Evolutionary conservation across 2,329 filamentous ascomycete genomes (phyloP).

Genomic region (Fusarium chlamydosporum): DNA sequence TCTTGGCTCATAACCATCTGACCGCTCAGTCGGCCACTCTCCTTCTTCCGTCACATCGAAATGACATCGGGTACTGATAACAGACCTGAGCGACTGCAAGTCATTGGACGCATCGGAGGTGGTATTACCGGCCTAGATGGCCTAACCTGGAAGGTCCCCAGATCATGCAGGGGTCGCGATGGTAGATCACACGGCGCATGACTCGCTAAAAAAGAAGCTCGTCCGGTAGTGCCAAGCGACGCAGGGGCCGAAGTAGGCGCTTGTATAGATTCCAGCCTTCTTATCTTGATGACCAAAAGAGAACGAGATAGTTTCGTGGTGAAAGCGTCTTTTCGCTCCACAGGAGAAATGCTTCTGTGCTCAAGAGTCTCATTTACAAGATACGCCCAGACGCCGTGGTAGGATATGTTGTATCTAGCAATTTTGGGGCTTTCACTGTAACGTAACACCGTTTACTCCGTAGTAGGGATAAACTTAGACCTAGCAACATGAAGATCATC

Average conservation of each 20-base stretch:
- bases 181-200: slow-evolving; percentile 26
- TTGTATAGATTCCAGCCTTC: neutral
- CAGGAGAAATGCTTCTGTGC: neutral
- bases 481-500: neutral
- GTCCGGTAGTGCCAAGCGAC: slow-evolving; percentile 19
- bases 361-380: neutral
- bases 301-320: neutral
- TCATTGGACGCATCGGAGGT: slow-evolving; percentile 23
- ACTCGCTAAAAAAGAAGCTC: slow-evolving; percentile 21
- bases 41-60: neutral
- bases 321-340: neutral
- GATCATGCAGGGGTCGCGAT: slow-evolving; percentile 8
- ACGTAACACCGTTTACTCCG: neutral
- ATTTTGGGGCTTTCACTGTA: neutral
- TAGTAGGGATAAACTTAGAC: neutral
- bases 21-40: neutral
- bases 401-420: neutral
- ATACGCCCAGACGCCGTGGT: too few species aligned
- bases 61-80: slow-evolving; percentile 13
- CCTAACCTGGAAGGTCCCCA: slow-evolving; percentile 35
- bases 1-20: too few species aligned
- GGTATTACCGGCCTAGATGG: slow-evolving; percentile 13
- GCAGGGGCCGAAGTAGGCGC: slow-evolving; percentile 26
- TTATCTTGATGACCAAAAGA: slow-evolving; percentile 15
- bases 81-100: neutral